Evolutionary conservation across 2,329 filamentous ascomycete genomes (phyloP), one percentile per base, ranked within the genome.

Genomic region (Talaromyces sp.): DNA sequence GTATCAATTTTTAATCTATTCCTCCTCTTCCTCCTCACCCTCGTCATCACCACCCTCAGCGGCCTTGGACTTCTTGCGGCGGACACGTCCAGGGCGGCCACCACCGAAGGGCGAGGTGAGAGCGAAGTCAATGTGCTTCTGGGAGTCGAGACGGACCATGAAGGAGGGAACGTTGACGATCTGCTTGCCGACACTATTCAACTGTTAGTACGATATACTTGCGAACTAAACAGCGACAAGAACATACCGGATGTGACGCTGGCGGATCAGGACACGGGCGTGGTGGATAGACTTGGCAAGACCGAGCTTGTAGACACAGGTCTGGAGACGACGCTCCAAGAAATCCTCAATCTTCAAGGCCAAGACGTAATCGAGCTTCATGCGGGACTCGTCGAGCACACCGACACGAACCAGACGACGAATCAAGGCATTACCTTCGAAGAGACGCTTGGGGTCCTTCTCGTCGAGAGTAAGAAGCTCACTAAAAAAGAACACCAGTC

Each of bases 311-410:
- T 96, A 98, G 82, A 99, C 95, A 78, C 94, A 96, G 76, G 95
- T 99, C 89, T 99, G 94, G 73, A 98, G 93, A 83, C 95, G 93
- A 77, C 95, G 94, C 90, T 99, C 95, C 84, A 99, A 88, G 90
- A 99, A 99, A 84, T 99, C 95, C 85, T 99, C 95, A 76, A 96
- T 90, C 88, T 96, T 96, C 66, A 99, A 89, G 84, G 95, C 95
- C 79, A 99, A 86, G 79, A 99, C 95, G 90, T 99, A 97, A 97
- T 99, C 95, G 87, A 99, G 95, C 91, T 97, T 99, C 95, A 99
- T 99, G 88, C 95, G 95, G 81, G 93, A 93, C 87, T 99, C 95
- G 82, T 99, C 95, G 78, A 99, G 92, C 78, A 99, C 95, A 91
- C 95, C 95, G 80, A 98, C 93, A 82, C 95, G 95, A 72, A 99